A percentile compares a stretch with the other conserved stretches of the same genome.
phyloP scores from a whole-genome alignment of 2,329 filamentous ascomycete genomes.

The Xylaria sp. region DNA sequence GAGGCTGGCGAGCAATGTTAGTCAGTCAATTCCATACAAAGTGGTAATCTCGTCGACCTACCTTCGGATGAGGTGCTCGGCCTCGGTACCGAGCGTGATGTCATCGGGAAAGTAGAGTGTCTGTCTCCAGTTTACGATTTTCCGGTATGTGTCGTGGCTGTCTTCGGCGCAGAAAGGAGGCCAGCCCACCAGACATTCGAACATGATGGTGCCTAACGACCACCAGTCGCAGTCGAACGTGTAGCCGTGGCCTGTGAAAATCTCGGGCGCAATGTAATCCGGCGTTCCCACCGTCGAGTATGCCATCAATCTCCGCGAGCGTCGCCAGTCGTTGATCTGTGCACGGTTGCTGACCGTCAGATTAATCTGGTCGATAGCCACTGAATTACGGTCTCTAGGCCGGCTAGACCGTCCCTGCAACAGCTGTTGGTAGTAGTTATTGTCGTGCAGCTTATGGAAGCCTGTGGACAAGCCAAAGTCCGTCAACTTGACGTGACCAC shows the following conservation, averaged over 20 bases:
- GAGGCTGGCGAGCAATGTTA: conserved; percentile 62
- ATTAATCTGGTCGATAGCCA: conserved; percentile 97
- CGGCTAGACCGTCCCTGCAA: conserved; percentile 78
- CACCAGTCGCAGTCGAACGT: conserved; percentile 99
- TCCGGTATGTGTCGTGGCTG: conserved; percentile 95
- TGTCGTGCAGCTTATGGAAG: conserved; percentile 97
- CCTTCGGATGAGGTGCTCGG: conserved; percentile 91
- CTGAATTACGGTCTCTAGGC: conserved; percentile 84
- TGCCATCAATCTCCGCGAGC: conserved; percentile 91
- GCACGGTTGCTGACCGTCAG: conserved; percentile 96
- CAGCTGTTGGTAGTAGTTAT: conserved; percentile 97
- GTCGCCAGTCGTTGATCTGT: conserved; percentile 98
- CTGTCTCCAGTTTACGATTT: conserved; percentile 98
- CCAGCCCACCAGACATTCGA: conserved; percentile 98
- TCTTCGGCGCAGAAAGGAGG: conserved; percentile 98
- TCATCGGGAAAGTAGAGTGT: conserved; percentile 97
- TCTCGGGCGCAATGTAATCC: conserved; percentile 98
- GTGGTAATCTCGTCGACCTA: conserved; percentile 59
- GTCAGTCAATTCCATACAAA: neutral
- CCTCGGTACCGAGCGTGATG: conserved; percentile 84
- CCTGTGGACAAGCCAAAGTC: conserved; percentile 98
- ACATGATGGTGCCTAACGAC: conserved; percentile 99
- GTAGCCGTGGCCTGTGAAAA: conserved; percentile 96
- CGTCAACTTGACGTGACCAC: conserved; percentile 96
- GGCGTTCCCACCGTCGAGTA: conserved; percentile 98